Conservation (phyloP, 2,329 filamentous ascomycete species). For the Leptographium galeiforme region DNA sequence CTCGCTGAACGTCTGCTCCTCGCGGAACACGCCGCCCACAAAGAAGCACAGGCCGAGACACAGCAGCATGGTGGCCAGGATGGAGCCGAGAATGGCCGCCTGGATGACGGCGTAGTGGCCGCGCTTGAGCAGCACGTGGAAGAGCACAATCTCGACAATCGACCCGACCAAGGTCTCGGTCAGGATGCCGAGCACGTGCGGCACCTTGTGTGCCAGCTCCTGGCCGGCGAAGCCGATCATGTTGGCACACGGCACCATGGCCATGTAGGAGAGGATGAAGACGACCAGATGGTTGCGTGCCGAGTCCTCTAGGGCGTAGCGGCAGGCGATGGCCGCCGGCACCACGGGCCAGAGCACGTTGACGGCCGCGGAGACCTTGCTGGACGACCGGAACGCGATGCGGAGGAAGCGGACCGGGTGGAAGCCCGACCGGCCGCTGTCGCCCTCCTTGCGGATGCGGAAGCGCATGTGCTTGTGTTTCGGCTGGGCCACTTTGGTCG, state of each 20-base stretch:
- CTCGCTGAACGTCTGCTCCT: constrained; percentile 59
- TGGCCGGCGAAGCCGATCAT: constrained; percentile 62
- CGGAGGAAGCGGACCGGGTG: constrained; percentile 49
- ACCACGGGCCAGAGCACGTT: constrained; percentile 67
- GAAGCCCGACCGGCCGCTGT: constrained; percentile 55
- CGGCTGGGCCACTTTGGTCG: neutral
- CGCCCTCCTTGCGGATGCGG: constrained; percentile 29
- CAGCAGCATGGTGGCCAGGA: constrained; percentile 68
- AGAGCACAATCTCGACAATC: constrained; percentile 69
- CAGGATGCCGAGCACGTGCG: constrained; percentile 56
- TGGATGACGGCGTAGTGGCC: constrained; percentile 58
- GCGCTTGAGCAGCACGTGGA: constrained; percentile 54
- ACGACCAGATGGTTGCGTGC: constrained; percentile 40
- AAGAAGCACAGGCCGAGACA: constrained; percentile 75
- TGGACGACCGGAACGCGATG: constrained; percentile 52
- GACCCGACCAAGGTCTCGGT: constrained; percentile 52
- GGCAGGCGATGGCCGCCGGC: constrained; percentile 54
- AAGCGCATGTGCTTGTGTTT: constrained; percentile 4
- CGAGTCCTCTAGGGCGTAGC: constrained; percentile 21
- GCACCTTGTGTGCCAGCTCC: constrained; percentile 60
- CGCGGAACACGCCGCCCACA: constrained; percentile 53
- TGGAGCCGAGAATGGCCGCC: constrained; percentile 71
- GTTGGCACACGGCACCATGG: constrained; percentile 67
- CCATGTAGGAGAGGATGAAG: constrained; percentile 60
- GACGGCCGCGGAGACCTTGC: constrained; percentile 47